Conservation (phyloP, 73 alveolate species). For the Paramecium primaurelia region DNA sequence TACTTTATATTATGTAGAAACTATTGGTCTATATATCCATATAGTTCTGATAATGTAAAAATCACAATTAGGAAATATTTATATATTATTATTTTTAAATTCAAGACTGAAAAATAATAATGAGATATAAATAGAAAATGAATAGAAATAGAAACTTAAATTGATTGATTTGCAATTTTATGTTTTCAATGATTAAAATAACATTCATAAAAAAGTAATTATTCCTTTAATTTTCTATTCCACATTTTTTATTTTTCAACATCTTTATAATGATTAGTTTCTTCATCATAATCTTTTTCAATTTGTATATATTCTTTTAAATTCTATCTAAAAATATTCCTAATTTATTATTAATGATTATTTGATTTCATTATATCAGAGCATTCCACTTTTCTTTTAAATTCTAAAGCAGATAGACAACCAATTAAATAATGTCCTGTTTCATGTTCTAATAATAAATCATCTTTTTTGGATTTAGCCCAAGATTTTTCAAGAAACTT, state of each 20-base stretch:
- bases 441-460: conserved; percentile 7
- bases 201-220: not conserved
- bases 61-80: no score
- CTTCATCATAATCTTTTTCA: conserved; percentile 8
- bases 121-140: no score
- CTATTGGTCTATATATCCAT: no score
- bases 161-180: no score
- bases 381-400: not conserved
- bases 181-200: not conserved
- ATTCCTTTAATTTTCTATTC: not conserved
- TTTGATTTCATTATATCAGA: not conserved
- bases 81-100: no score
- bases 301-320: not conserved
- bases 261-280: not conserved
- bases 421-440: not conserved
- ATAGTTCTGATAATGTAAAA: no score
- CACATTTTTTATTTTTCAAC: not conserved
- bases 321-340: not conserved
- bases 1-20: no score
- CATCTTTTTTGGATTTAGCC: not conserved
- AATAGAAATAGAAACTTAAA: no score
- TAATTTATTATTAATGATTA: not conserved
- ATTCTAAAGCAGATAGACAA: not conserved
- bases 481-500: not conserved
- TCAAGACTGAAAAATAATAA: no score